Base-by-base conservation (phyloP, 345 rosid species). In the Alliaria petiolata region DNA sequence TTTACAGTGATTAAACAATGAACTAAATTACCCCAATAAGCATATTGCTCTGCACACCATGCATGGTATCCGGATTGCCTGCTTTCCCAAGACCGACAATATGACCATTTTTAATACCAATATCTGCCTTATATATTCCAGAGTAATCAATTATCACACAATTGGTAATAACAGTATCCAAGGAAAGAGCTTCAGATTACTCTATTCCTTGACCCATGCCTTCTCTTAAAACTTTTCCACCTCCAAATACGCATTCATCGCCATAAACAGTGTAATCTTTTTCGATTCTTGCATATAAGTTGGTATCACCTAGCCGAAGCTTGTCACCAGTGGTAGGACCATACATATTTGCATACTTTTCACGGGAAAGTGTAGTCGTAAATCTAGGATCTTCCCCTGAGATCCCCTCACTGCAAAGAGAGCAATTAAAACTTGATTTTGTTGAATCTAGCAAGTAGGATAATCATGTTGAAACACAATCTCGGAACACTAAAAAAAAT, bases 281-380 rank as follows among this genome's bases (percentile, higher is more conserved):
- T 83, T 93, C 98, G 5, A 93, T 85, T 82, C 85, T 91, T 26
- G 98, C 98, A 62, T 81, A 91, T 68, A 93, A 83, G 71, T 91
- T 82, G 3, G 96, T 93, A 78, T 93, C 98, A 61, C 95, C 97
- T 3, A 93, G 89, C 66, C 84, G 80, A 56, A 93, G 75, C 78
- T 83, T 91, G 81, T 93, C 97, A n/a, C 98, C 97, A 49, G 83
- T 79, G 38, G 97, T 91, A 31, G 98, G 98, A 69, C 98, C 98
- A 70, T 91, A 91, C 90, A 86, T 89, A 78, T 86, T 91, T 64
- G 84, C 90, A 83, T 93, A 91, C 67, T 85, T 86, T 80, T 86
- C 95, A 13, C 75, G 84, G 8, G 93, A 49, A 38, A 93, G 62
- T 38, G 53, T 59, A 55, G 77, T 65, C 14, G 86, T 85, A 65